Base-by-base conservation (phyloP, 2,329 filamentous ascomycete species). In the Cryphonectria carpinicola region DNA sequence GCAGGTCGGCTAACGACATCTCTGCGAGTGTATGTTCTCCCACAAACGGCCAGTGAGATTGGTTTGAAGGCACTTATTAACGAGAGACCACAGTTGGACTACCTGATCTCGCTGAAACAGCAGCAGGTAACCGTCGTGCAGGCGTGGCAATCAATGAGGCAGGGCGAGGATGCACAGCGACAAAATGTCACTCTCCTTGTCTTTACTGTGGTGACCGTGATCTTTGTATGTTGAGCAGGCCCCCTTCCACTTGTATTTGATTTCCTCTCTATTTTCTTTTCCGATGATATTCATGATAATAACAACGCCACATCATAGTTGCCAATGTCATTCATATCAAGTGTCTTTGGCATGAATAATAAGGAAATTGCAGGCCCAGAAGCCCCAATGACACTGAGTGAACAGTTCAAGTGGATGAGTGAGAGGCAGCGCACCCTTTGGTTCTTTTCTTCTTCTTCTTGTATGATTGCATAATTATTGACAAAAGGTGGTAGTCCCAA, bases 101-200 rank as follows among this genome's bases (percentile, higher is more conserved):
- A 82, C 61, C 76, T 85, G 1, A 75, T 84, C 1, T 77, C 76
- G 0, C 75, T 85, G 35, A 85, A 85, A 69, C 83, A 84, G 49
- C 83, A 85, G 71, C 83, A 85, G 70, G 82, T 83, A 0, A 80
- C 81, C 54, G 80, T 85, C 0, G 78, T 84, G 5, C 81, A 85
- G 71, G 82, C 83, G 0, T 81, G 80, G 77, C 78, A 81, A 22
- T 77, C 83, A 0, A 76, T 82, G 13, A 79, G 77, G 37, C 80
- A 83, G 49, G 80, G 79, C 0, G 78, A 82, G 0, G 80, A 84
- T 64, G 81, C 78, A 0, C 79, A 82, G 7, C 79, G 77, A 11
- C 83, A 85, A 71, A 81, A 83, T 1, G 77, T 80, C 0, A 79
- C 82, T 1, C 82, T 85, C 66, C 82, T 85, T 79, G 76, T 82